These are phyloP conservation scores for Thalassiosira mediterranea DNA, from an alignment of 352 stramenopile species.

Conservation along the genomic window DNA sequence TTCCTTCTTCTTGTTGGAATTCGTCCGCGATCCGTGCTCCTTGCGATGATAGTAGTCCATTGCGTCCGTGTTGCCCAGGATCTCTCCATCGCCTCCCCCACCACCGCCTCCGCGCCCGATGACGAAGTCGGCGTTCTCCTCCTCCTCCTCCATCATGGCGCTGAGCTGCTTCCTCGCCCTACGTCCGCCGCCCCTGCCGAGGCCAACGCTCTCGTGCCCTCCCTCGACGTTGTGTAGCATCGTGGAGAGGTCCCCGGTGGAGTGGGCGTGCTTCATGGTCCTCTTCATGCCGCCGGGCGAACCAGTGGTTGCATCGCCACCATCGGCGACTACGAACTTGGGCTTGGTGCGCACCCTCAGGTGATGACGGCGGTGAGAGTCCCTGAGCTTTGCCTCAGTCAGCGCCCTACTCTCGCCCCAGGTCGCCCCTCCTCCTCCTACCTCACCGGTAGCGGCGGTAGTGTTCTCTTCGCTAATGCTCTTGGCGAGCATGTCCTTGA, in stretches of 20 bases:
- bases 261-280: conserved; percentile 54
- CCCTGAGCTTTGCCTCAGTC: conserved; percentile 40
- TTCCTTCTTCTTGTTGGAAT: conserved; percentile 68
- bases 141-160: conserved; percentile 54
- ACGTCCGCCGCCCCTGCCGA: conserved; percentile 17
- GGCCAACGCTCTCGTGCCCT: conserved; percentile 46
- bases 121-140: conserved; percentile 50
- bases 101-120: conserved; percentile 31
- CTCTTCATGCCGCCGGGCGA: neutral
- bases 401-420: conserved; percentile 33
- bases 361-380: conserved; percentile 45
- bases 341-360: conserved; percentile 48
- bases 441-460: neutral
- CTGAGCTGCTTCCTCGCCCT: conserved; percentile 48
- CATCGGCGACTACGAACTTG: conserved; percentile 51
- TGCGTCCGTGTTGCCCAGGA: conserved; percentile 72
- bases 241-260: conserved; percentile 53
- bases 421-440: conserved; percentile 10
- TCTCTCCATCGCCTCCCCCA: conserved; percentile 13
- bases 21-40: conserved; percentile 51
- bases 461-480: conserved; percentile 10
- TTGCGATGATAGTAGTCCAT: conserved; percentile 79
- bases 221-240: conserved; percentile 40
- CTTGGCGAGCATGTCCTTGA: conserved; percentile 47
- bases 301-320: neutral